phyloP scores from a whole-genome alignment of 805 yeast species.

The Candida nitratophila region DNA sequence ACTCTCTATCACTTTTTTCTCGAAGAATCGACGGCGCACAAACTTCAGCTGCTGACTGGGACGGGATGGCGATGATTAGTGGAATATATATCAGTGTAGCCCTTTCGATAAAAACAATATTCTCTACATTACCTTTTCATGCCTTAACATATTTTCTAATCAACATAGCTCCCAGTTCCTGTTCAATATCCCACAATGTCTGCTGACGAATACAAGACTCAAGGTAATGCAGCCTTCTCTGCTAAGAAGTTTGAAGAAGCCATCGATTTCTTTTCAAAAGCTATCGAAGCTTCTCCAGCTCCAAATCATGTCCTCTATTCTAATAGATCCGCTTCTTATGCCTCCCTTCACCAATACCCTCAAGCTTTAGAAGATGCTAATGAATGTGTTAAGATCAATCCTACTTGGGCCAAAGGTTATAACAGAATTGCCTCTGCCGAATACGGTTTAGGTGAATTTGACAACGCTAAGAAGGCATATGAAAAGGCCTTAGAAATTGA shows the following conservation, averaged over 20 bases:
- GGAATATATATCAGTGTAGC: too few relatives aligned
- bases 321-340: slow-evolving; percentile 87
- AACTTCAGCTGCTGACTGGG: background rate
- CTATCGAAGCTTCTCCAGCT: slow-evolving; percentile 70
- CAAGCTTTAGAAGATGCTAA: slow-evolving; percentile 82
- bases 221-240: slow-evolving; percentile 89
- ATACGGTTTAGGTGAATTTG: slow-evolving; percentile 75
- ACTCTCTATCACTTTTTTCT: too few relatives aligned
- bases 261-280: slow-evolving; percentile 72
- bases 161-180: too few relatives aligned
- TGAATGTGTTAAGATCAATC: slow-evolving; percentile 72
- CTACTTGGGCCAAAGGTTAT: slow-evolving; percentile 93
- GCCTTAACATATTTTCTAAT: too few relatives aligned
- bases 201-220: slow-evolving; percentile 76
- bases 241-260: slow-evolving; percentile 82
- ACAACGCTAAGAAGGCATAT: slow-evolving; percentile 66
- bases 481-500: slow-evolving; percentile 78
- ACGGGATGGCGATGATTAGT: too few relatives aligned
- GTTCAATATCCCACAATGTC: slow-evolving; percentile 29
- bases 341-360: slow-evolving; percentile 67
- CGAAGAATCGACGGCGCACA: too few relatives aligned
- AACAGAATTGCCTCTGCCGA: slow-evolving; percentile 91
- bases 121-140: too few relatives aligned
- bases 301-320: slow-evolving; percentile 93
- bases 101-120: too few relatives aligned